Base-by-base conservation (phyloP, 1,284 basidiomycete genomes). In the Mixia osmundae region DNA sequence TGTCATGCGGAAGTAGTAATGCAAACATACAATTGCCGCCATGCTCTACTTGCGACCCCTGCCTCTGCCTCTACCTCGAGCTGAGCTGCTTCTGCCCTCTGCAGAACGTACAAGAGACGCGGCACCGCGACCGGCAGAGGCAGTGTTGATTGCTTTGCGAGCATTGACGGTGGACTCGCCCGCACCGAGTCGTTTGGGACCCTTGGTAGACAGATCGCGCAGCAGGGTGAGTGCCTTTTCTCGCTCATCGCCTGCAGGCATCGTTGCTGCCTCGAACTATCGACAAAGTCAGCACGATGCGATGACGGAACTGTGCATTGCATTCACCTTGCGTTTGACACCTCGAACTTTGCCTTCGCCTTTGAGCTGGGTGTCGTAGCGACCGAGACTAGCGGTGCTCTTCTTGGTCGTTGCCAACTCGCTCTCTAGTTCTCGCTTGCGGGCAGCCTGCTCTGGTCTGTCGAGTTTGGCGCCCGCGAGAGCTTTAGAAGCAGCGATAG, bases 91-190 rank as follows among this genome's bases (percentile, higher is more conserved):
- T n/a, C n/a, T n/a, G n/a, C n/a, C 25, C 31, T 39, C 21, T 35
- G 31, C 19, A 19, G 25, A n/a, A 32, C 32, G 22, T 33, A 39
- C 24, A 18, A 26, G 20, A 33, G 26, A 15, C 12, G 33, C 14
- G 8, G 7, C 11, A 14, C 30, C 23, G 22, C 15, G 21, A 18
- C 19, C 21, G 10, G 15, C 16, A 14, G 28, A 3, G 26, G 26
- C 10, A n/a, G 34, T 7, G 5, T 25, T 5, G 29, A 35, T 21
- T 15, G 30, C 20, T 19, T 21, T 9, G 18, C 38, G 8, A 30
- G 36, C 15, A 19, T 39, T 19, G 24, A 38, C 20, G 19, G 21
- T 26, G 23, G 27, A 14, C 20, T 39, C 4, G 16, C 12, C 11
- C 16, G 19, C 12, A n/a, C 16, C 6, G 19, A 27, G n/a, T 11